Conservation (phyloP, 371 early-diverging fungal genomes). For the Pancytospora philotis region DNA sequence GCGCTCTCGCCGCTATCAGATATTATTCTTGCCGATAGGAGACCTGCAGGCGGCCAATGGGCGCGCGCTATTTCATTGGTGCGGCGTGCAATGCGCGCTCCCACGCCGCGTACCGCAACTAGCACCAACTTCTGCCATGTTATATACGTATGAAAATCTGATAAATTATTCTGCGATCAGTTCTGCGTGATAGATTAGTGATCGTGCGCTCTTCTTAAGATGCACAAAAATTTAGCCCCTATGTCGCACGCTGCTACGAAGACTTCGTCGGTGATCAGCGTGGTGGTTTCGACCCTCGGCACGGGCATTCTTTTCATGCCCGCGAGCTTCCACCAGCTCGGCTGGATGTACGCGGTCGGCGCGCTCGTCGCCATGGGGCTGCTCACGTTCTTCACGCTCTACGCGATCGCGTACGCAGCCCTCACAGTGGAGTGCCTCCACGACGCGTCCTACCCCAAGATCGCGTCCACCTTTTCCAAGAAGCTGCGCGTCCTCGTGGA, state of each 20-base stretch:
- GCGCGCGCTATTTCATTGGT: no score
- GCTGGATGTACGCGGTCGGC: conserved; percentile 39
- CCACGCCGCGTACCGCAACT: no score
- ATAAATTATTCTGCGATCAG: no score
- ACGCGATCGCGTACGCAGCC: conserved; percentile 40
- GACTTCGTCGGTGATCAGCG: conserved; percentile 35
- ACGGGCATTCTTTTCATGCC: conserved; percentile 55
- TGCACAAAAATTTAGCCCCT: conserved; percentile 7
- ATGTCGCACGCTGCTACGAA: background rate
- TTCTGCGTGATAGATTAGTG: background rate
- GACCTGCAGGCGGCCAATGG: no score
- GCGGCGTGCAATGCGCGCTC: no score
- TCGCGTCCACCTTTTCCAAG: conserved; percentile 13
- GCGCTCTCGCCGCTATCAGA: no score
- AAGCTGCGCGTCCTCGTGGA: conserved; percentile 3
- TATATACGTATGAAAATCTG: no score
- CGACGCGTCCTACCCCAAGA: conserved; percentile 5
- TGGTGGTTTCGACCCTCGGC: conserved; percentile 56
- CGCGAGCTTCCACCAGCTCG: conserved; percentile 43
- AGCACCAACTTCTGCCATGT: no score
- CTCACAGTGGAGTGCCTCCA: conserved; percentile 12
- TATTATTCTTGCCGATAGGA: no score
- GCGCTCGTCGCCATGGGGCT: conserved; percentile 33
- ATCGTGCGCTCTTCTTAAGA: no score
- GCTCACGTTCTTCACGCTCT: conserved; percentile 49